phyloP scores from a whole-genome alignment of 495 filamentous ascomycete species.

The Talaromyces ruber region DNA sequence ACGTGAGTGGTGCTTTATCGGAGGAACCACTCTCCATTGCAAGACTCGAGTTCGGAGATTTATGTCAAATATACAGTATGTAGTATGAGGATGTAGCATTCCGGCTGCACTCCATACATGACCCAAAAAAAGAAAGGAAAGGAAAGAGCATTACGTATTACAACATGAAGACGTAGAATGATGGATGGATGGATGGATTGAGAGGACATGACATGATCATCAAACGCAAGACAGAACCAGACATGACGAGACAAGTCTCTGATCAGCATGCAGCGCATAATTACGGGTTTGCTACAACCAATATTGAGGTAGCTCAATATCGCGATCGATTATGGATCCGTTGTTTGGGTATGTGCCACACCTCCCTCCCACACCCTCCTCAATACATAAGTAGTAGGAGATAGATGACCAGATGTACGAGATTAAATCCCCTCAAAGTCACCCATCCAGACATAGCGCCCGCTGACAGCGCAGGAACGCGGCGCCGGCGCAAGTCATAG shows the following conservation, averaged over 20 bases:
- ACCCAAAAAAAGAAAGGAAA: not conserved
- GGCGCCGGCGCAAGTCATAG: not conserved
- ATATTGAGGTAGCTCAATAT: not conserved
- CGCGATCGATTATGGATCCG: not conserved
- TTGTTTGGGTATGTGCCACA: not conserved
- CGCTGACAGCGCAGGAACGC: conserved; percentile 5
- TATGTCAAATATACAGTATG: not conserved
- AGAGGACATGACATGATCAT: not conserved
- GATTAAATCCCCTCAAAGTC: not conserved
- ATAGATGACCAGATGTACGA: not conserved
- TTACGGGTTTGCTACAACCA: not conserved
- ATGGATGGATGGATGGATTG: not conserved
- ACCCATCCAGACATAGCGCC: not conserved
- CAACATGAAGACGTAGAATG: not conserved
- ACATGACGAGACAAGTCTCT: not conserved
- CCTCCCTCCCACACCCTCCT: not conserved
- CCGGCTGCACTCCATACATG: not conserved
- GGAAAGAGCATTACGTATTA: not conserved
- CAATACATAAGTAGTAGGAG: not conserved
- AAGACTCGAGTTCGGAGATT: not conserved
- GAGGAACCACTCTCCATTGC: not conserved
- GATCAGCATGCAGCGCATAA: not conserved
- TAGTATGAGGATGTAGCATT: not conserved
- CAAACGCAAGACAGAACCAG: not conserved
- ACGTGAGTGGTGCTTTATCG: not conserved